Base-by-base conservation (phyloP, 2,329 filamentous ascomycete species). In the Alternaria dauci region DNA sequence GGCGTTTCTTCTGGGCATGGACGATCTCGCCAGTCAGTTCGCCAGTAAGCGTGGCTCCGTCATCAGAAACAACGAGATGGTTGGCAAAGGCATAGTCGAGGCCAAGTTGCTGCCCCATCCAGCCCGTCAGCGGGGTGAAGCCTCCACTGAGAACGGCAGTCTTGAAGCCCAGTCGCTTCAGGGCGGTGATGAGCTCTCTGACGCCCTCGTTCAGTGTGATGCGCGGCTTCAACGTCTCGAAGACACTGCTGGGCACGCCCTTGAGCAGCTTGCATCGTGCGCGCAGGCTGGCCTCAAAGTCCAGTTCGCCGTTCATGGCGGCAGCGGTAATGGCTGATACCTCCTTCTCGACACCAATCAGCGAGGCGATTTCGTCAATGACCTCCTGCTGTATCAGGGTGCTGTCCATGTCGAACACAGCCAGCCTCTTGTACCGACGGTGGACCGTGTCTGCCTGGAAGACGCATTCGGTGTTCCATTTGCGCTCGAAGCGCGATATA, bases 371-470 rank as follows among this genome's bases (percentile, higher is more conserved):
- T 72, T 98, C 89, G 78, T 99, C 95, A 75, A 99, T 98, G 62
- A 97, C 94, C 81, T 99, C 95, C 78, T 99, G 94, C 55, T 94
- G 91, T 76, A 99, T 98, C 61, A 99, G 86, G 0, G 95, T 99
- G 78, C 91, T 95, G 81, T 99, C 95, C 95, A 99, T 99, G 79
- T 99, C 95, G 74, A 99, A 99, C 32, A 97, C 92, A 4, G 94
- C 93, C 11, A 98, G 84, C 8, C 94, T 88, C 67, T 94, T 94
- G 79, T 96, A 88, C 28, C 90, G 86, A 59, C 93, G 85, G 83
- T 90, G 93, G 32, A 94, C 83, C 30, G 83, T 86, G 74, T 94
- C 91, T 41, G 80, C 80, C 78, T 96, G 92, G 63, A 96, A 83
- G 20, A 91, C 87, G 14, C 94, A 90, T 78, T 96, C 92, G 41